These are phyloP conservation scores for Zea luxurians DNA, from an alignment of 176 grass and related monocot species.

Conservation along the genomic window DNA sequence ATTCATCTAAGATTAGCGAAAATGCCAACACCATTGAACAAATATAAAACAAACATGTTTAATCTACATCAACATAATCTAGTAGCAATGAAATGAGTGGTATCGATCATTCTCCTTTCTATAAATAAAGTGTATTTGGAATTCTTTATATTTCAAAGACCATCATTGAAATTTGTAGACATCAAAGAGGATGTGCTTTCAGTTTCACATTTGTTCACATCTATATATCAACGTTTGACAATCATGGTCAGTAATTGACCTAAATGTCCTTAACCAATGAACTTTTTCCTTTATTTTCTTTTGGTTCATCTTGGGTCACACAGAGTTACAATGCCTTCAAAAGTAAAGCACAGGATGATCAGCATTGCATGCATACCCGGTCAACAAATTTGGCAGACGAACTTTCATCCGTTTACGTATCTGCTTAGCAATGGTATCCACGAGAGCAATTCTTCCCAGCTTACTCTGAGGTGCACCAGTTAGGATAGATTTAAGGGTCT, in stretches of 20 bases:
- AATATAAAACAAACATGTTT: background rate
- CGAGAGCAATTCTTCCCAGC: conserved; percentile 82
- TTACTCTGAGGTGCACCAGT: conserved; percentile 71
- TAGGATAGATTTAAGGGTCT: conserved; percentile 82
- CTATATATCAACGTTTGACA: background rate
- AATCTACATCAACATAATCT: background rate
- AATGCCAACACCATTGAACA: background rate
- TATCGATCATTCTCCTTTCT: background rate
- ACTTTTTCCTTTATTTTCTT: background rate
- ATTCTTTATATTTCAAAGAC: background rate
- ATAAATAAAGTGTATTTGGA: background rate
- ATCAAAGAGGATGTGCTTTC: background rate
- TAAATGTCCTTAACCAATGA: background rate
- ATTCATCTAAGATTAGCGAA: background rate
- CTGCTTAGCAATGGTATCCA: conserved; percentile 84
- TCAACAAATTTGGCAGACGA: conserved; percentile 72
- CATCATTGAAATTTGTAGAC: background rate
- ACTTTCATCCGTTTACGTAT: conserved; percentile 91
- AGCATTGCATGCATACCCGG: conserved; percentile 49
- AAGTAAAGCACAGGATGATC: background rate
- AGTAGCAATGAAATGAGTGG: background rate
- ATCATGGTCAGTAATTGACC: background rate
- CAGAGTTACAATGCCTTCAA: background rate
- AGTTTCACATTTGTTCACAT: background rate
- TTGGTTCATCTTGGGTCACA: background rate